phyloP scores from a whole-genome alignment of 106 monocot genomes.

The Apostasia shenzhenica region DNA sequence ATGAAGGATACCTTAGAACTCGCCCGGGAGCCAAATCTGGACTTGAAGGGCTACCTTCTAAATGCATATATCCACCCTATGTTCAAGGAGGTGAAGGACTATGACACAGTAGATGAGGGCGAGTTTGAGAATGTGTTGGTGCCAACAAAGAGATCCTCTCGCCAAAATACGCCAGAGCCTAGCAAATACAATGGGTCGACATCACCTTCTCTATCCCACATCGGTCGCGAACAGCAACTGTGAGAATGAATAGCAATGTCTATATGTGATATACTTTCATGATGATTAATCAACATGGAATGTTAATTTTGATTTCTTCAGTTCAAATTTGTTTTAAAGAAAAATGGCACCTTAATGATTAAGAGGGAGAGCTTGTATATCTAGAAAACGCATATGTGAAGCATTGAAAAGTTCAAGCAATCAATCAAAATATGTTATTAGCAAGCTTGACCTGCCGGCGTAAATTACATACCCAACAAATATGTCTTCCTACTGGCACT shows the following conservation, averaged over 20 bases:
- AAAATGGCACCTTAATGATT: no score
- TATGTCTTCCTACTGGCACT: no score
- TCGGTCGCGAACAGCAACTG: constrained; percentile 1
- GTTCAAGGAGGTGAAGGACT: constrained; percentile 32
- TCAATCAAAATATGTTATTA: no score
- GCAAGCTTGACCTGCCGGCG: no score
- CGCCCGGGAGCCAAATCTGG: constrained; percentile 32
- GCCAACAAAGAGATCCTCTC: constrained; percentile 43
- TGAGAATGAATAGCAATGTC: not conserved
- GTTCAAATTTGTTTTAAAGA: no score
- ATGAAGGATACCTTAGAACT: constrained; percentile 49
- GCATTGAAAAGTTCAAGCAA: no score
- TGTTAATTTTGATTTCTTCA: no score
- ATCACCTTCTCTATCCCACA: constrained; percentile 19
- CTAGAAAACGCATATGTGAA: no score
- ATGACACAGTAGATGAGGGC: not conserved
- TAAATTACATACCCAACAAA: no score
- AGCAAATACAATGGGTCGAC: constrained; percentile 35
- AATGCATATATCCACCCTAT: constrained; percentile 44
- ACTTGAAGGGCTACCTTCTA: constrained; percentile 34
- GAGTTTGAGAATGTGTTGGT: constrained; percentile 24
- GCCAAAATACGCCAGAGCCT: constrained; percentile 31
- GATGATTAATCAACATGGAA: no score
- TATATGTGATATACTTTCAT: no score
- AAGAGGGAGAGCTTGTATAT: no score